Conservation (phyloP, 441 rosid genomes). For the Daphne laureola region DNA sequence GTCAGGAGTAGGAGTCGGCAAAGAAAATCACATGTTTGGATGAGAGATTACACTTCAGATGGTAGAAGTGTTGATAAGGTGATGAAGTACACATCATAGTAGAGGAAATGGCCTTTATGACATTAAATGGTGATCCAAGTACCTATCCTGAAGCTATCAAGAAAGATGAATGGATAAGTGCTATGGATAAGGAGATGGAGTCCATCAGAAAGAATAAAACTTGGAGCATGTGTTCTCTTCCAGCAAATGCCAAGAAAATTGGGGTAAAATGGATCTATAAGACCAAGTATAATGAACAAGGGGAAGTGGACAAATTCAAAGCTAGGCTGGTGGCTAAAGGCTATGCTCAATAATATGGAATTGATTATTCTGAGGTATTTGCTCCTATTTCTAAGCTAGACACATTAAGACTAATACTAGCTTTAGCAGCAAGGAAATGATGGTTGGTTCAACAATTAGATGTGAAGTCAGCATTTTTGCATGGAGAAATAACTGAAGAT, state of each 20-base stretch:
- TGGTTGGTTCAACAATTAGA: no score
- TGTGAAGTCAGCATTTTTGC: no score
- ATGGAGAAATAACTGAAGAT: no score
- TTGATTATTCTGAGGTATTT: neutral
- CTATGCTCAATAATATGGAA: no score
- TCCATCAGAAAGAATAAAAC: constrained; percentile 11
- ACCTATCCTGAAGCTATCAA: neutral
- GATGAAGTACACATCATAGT: no score
- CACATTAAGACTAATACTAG: neutral
- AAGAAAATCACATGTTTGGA: no score
- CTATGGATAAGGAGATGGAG: constrained; percentile 7
- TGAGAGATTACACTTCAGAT: no score
- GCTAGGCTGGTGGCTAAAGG: no score
- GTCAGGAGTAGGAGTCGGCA: no score
- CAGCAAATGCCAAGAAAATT: constrained; percentile 2
- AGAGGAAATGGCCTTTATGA: no score
- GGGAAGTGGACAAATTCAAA: constrained; percentile 11
- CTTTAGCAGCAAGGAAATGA: neutral
- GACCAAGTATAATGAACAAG: neutral
- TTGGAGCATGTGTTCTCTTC: constrained; percentile 3
- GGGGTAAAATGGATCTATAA: constrained; percentile 19
- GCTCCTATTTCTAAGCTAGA: constrained; percentile 1
- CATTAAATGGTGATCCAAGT: no score
- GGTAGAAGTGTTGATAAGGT: no score
- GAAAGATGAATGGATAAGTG: neutral